Percentiles rank a stretch among this genome's conserved stretches.
Conservation (phyloP, 2,329 filamentous ascomycete species). For the Cadophora sp. region DNA sequence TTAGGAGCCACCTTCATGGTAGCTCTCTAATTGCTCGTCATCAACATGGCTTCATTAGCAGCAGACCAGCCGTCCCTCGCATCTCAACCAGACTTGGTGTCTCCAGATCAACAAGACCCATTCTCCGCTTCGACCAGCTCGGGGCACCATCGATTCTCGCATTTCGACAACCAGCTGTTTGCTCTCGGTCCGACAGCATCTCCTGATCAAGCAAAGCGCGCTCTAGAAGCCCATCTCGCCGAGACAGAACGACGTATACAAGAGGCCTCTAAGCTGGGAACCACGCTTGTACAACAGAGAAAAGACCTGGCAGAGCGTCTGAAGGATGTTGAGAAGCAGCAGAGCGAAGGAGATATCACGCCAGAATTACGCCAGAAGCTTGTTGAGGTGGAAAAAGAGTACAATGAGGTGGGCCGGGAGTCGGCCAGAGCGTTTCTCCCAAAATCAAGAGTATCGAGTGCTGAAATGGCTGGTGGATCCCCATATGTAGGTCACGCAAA, state of each 20-base stretch:
- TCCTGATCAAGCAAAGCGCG: constrained; percentile 85
- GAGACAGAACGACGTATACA: constrained; percentile 93
- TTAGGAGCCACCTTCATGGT: constrained; percentile 13
- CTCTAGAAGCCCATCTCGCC: constrained; percentile 87
- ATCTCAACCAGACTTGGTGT: constrained; percentile 32
- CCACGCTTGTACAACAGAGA: constrained; percentile 84
- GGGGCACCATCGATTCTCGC: constrained; percentile 78
- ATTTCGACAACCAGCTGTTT: constrained; percentile 83
- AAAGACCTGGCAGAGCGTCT: constrained; percentile 82
- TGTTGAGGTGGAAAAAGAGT: constrained; percentile 89
- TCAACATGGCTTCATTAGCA: constrained; percentile 47
- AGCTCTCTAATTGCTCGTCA: constrained; percentile 42
- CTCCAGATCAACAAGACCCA: constrained; percentile 51
- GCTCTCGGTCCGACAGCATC: constrained; percentile 78
- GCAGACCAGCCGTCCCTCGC: constrained; percentile 38
- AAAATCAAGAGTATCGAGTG: constrained; percentile 80
- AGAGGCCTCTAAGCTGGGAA: constrained; percentile 89
- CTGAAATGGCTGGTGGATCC: constrained; percentile 57
- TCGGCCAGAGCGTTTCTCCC: constrained; percentile 87
- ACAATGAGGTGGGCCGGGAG: constrained; percentile 90
- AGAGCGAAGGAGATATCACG: constrained; percentile 78
- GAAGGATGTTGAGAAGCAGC: constrained; percentile 81
- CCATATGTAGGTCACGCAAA: constrained; percentile 55
- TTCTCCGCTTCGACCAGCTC: constrained; percentile 59
- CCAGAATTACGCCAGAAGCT: constrained; percentile 84